Percentiles rank a stretch among this genome's conserved stretches.
phyloP scores from a whole-genome alignment of 169 alveolate species.

The Babesia divergens region DNA sequence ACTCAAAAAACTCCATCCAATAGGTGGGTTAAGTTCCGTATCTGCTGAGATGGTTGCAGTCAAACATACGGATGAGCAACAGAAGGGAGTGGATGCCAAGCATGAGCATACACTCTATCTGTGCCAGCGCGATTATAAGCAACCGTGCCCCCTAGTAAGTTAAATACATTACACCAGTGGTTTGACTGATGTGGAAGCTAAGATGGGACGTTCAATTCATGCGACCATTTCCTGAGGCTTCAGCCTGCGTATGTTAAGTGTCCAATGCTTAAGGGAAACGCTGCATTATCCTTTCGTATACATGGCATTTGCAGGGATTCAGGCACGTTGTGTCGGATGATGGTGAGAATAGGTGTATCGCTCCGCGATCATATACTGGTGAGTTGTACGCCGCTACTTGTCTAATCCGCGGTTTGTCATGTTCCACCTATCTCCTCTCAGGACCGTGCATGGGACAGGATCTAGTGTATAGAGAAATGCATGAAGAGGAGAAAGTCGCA shows the following conservation, averaged over 20 bases:
- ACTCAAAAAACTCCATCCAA: not conserved
- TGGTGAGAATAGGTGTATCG: constrained; percentile 24
- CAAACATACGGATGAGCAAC: not conserved
- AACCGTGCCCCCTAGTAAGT: constrained; percentile 76
- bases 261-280: no score
- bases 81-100: constrained; percentile 15
- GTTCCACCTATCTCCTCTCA: constrained; percentile 40
- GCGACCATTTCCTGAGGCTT: no score
- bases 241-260: no score
- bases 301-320: constrained; percentile 20
- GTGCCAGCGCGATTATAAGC: constrained; percentile 71
- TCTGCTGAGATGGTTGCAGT: not conserved
- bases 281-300: no score
- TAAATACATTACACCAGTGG: not conserved
- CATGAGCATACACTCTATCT: constrained; percentile 62
- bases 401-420: not conserved
- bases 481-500: constrained; percentile 57
- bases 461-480: constrained; percentile 61
- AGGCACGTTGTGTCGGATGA: constrained; percentile 13
- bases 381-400: not conserved
- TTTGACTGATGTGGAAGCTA: no score
- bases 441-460: constrained; percentile 78
- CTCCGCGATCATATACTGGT: constrained; percentile 58
- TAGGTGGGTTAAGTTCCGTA: not conserved
- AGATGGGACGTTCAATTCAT: no score